A percentile compares a stretch with the other conserved stretches of the same genome.
Conservation (phyloP, 148 eudicot genomes). For the Heliosperma pusillum region DNA sequence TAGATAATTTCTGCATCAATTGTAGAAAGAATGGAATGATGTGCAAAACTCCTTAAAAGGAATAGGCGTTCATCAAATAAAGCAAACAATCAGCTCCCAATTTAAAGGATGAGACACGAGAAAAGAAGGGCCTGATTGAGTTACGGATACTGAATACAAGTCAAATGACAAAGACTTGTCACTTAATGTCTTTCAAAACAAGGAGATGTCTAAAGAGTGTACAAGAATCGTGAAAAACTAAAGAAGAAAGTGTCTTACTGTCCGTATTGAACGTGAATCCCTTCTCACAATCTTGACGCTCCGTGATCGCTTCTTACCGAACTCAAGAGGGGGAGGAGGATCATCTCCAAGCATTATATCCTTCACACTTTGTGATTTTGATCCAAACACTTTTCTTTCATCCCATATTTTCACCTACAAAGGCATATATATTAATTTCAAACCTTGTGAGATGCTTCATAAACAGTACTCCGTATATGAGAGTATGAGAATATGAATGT, state of each 20-base stretch:
- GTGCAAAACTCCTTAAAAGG: constrained; percentile 1
- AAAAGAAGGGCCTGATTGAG: background rate
- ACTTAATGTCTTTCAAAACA: background rate
- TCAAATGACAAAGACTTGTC: background rate
- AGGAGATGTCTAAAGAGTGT: background rate
- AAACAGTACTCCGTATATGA: background rate
- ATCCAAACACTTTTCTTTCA: constrained; percentile 90
- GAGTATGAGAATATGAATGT: background rate
- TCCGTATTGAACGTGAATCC: constrained; percentile 83
- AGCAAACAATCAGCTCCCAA: background rate
- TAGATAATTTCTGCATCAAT: constrained; percentile 63
- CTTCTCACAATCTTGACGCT: constrained; percentile 75
- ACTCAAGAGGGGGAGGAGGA: constrained; percentile 74
- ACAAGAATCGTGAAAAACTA: background rate
- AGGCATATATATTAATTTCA: background rate
- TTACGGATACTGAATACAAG: constrained; percentile 1
- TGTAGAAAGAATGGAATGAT: background rate
- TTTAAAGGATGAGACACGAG: background rate
- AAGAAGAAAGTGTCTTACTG: constrained; percentile 42
- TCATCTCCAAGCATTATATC: constrained; percentile 77
- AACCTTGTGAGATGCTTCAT: constrained; percentile 1
- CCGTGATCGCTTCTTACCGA: constrained; percentile 76
- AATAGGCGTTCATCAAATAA: background rate
- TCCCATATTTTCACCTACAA: constrained; percentile 86
- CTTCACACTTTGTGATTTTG: constrained; percentile 56